Percentiles rank a stretch among this genome's conserved stretches.
phyloP scores from a whole-genome alignment of 2,329 filamentous ascomycete genomes.

The Sporothrix humicola region DNA sequence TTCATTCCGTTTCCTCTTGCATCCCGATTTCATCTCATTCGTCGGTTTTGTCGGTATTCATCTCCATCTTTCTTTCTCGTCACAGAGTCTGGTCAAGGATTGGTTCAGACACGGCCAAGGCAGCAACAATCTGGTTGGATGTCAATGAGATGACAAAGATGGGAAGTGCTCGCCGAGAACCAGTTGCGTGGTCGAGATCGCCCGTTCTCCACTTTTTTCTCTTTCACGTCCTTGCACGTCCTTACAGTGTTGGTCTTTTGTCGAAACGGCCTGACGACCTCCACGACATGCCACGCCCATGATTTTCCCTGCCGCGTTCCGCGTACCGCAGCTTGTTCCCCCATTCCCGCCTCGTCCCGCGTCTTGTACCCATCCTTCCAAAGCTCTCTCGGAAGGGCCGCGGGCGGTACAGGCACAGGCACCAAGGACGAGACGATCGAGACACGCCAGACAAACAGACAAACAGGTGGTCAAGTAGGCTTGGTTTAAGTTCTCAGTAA shows the following conservation, averaged over 20 bases:
- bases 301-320: background rate
- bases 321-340: background rate
- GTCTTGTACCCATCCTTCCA: no score
- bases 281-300: background rate
- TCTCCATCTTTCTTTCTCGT: background rate
- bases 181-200: slow-evolving; percentile 16
- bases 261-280: slow-evolving; percentile 1
- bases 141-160: background rate
- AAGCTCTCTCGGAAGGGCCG: slow-evolving; percentile 20
- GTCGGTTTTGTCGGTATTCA: no score
- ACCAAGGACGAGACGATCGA: slow-evolving; percentile 12
- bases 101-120: slow-evolving; percentile 34
- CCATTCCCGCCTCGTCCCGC: no score
- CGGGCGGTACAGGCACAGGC: slow-evolving; percentile 20
- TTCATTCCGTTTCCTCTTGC: slow-evolving; percentile 21
- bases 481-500: no score
- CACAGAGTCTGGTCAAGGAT: slow-evolving; percentile 22
- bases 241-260: background rate
- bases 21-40: background rate
- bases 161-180: background rate
- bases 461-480: no score
- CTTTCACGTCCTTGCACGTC: background rate
- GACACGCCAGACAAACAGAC: no score
- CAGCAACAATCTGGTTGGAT: slow-evolving; percentile 19
- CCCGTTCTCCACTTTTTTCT: slow-evolving; percentile 15